Conservation (phyloP, 768 basidiomycete species). For the Chalciporus pseudorubinellus region DNA sequence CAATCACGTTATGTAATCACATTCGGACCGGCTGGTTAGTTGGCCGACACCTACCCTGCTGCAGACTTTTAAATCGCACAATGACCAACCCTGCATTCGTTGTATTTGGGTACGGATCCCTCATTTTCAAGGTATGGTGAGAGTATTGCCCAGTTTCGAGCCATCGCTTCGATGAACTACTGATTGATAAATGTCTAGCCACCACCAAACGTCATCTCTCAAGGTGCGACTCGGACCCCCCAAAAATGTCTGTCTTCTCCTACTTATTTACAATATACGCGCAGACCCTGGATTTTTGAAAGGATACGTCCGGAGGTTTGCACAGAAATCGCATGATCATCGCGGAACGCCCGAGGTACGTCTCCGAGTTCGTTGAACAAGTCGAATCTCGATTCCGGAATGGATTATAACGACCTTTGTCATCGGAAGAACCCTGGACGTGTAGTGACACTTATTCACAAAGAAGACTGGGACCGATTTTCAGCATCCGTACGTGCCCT, state of each 20-base stretch:
- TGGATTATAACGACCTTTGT: not conserved
- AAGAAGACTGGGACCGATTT: slow-evolving; percentile 82
- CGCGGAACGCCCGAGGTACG: slow-evolving; percentile 81
- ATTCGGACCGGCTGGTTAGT: too few relatives aligned
- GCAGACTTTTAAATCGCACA: not conserved
- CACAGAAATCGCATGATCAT: slow-evolving; percentile 91
- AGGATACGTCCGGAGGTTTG: slow-evolving; percentile 87
- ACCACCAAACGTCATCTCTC: slow-evolving; percentile 70
- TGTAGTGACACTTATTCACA: slow-evolving; percentile 87
- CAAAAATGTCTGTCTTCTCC: not conserved
- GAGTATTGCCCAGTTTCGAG: not conserved
- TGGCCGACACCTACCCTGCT: too few relatives aligned
- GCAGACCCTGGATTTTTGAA: slow-evolving; percentile 81
- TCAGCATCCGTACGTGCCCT: slow-evolving; percentile 54
- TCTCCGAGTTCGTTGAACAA: not conserved
- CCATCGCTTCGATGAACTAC: not conserved
- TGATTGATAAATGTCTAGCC: slow-evolving; percentile 47
- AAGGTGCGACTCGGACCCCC: slow-evolving; percentile 52
- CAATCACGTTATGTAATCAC: too few relatives aligned
- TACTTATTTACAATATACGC: not conserved
- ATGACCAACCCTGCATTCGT: slow-evolving; percentile 46
- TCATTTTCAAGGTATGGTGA: slow-evolving; percentile 77
- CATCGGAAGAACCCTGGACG: slow-evolving; percentile 70
- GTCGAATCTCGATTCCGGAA: not conserved
- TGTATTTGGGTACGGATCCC: slow-evolving; percentile 90